Evolutionary conservation across 306 rosid species (phyloP).

Genomic region (Lathyrus oleraceus): DNA sequence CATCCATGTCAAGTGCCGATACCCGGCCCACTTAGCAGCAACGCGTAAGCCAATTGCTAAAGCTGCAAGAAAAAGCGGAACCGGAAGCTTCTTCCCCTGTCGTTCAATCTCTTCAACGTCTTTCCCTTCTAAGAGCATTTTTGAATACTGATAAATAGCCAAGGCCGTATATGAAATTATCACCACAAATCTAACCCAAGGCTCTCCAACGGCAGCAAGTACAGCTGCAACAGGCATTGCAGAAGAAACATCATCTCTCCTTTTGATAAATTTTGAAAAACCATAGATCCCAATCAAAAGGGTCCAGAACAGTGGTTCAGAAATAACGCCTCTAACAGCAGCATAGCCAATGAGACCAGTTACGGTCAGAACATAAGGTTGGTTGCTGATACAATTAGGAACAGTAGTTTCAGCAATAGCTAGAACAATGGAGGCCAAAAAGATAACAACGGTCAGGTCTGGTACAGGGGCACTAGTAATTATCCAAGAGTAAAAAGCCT

Average conservation of each 20-base stretch:
- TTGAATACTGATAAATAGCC: conserved; percentile 63
- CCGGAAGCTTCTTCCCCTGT: conserved; percentile 50
- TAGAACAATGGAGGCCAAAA: conserved; percentile 67
- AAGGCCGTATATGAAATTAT: conserved; percentile 59
- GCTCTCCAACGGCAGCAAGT: conserved; percentile 86
- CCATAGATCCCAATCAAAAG: conserved; percentile 59
- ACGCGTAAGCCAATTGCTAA: conserved; percentile 76
- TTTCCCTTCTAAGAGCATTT: conserved; percentile 44
- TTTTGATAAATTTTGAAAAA: conserved; percentile 63
- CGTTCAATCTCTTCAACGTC: conserved; percentile 45
- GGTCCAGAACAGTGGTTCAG: conserved; percentile 95
- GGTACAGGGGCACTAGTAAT: conserved; percentile 72
- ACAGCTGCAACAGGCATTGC: conserved; percentile 79
- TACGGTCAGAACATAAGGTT: conserved; percentile 70
- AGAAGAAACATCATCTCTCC: conserved; percentile 72
- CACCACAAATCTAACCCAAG: conserved; percentile 82
- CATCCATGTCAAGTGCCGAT: conserved; percentile 95
- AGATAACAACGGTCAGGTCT: conserved; percentile 55
- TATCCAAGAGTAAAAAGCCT: conserved; percentile 73
- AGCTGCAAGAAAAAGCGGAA: conserved; percentile 71
- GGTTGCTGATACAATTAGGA: conserved; percentile 62
- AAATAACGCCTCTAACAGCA: conserved; percentile 69
- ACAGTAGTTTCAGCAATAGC: conserved; percentile 77
- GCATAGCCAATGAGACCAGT: conserved; percentile 79
- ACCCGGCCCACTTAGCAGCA: conserved; percentile 92